Evolutionary conservation across 1,284 basidiomycete species (phyloP).

Genomic region (Cutaneotrichosporon cyanovorans): DNA sequence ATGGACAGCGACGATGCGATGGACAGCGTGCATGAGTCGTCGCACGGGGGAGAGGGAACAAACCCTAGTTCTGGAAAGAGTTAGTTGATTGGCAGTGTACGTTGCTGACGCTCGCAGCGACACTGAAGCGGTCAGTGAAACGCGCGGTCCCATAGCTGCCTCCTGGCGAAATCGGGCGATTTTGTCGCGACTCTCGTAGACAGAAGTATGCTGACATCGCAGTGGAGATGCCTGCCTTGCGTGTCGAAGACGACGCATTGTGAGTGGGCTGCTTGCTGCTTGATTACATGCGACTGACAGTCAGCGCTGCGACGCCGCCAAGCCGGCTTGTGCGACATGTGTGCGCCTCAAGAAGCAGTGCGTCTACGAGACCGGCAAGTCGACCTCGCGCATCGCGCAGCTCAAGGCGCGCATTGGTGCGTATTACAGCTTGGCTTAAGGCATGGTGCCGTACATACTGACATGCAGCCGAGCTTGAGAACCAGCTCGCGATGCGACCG

Average conservation of each 20-base stretch:
- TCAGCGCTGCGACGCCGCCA: slow-evolving; percentile 26
- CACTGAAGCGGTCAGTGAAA: slow-evolving; percentile 14
- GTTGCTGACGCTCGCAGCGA: slow-evolving; percentile 3
- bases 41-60: neutral
- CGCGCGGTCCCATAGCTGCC: neutral
- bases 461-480: slow-evolving; percentile 15
- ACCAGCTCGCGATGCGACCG: slow-evolving; percentile 9
- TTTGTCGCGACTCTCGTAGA: neutral
- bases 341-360: slow-evolving; percentile 22
- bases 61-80: slow-evolving; percentile 12
- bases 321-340: slow-evolving; percentile 26
- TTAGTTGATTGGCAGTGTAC: neutral
- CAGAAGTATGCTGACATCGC: slow-evolving; percentile 6
- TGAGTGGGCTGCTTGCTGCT: slow-evolving; percentile 13
- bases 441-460: slow-evolving; percentile 1
- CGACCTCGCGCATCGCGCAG: slow-evolving; percentile 21
- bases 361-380: slow-evolving; percentile 24
- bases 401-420: slow-evolving; percentile 24
- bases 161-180: neutral
- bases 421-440: neutral
- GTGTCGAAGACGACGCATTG: slow-evolving; percentile 26
- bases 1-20: slow-evolving; percentile 13
- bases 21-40: neutral
- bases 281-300: neutral
- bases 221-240: slow-evolving; percentile 28